Conservation (phyloP, 257 asterid species). For the Ilex asprella region DNA sequence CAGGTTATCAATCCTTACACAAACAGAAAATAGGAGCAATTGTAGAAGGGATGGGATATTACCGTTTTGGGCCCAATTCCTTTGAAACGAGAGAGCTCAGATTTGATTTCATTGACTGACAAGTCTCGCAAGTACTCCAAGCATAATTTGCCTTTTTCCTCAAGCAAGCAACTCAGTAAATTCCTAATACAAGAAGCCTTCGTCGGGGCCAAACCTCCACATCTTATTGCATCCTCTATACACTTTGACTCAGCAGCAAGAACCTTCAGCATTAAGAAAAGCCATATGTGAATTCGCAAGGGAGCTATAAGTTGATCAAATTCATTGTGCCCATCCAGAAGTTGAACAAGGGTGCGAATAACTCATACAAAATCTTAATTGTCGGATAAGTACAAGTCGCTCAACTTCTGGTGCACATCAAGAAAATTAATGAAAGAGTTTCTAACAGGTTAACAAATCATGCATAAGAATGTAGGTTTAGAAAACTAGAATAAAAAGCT, state of each 20-base stretch:
- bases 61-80: slow-evolving; percentile 96
- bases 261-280: slow-evolving; percentile 43
- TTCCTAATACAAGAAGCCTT: slow-evolving; percentile 68
- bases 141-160: slow-evolving; percentile 63
- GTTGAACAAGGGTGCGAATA: too few species aligned
- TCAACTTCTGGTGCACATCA: too few species aligned
- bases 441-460: not conserved
- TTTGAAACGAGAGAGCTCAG: slow-evolving; percentile 64
- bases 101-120: slow-evolving; percentile 63
- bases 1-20: too few species aligned
- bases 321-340: too few species aligned
- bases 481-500: not conserved
- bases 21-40: not conserved
- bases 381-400: too few species aligned
- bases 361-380: too few species aligned
- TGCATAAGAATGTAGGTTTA: slow-evolving; percentile 1
- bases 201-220: slow-evolving; percentile 86
- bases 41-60: slow-evolving; percentile 9
- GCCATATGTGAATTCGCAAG: not conserved
- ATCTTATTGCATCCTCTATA: slow-evolving; percentile 77
- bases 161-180: slow-evolving; percentile 49
- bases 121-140: slow-evolving; percentile 72
- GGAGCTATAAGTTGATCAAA: too few species aligned
- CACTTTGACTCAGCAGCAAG: slow-evolving; percentile 56
- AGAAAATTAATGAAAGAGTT: too few species aligned